A percentile compares a stretch with the other conserved stretches of the same genome.
phyloP scores from a whole-genome alignment of 148 eudicot genomes.

The Rheum nobile region DNA sequence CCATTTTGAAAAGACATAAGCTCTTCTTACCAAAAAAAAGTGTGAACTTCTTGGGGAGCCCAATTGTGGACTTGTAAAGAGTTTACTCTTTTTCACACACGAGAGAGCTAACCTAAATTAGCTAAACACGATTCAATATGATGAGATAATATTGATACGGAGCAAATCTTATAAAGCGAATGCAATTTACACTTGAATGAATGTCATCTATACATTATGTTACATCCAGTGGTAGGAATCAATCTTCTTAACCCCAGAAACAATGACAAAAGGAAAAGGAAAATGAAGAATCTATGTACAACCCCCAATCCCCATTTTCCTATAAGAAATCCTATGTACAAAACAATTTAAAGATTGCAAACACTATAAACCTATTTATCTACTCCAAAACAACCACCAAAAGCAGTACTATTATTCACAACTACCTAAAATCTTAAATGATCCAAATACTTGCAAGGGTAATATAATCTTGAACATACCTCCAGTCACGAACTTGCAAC shows the following conservation, averaged over 20 bases:
- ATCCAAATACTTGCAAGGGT: background rate
- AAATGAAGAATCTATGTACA: background rate
- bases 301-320: background rate
- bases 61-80: too few species aligned
- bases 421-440: background rate
- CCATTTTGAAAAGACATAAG: too few species aligned
- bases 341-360: background rate
- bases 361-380: background rate
- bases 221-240: background rate
- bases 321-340: background rate
- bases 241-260: background rate
- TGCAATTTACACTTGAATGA: background rate
- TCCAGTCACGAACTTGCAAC: background rate
- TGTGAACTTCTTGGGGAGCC: too few species aligned
- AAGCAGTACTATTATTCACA: background rate
- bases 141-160: too few species aligned
- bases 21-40: too few species aligned
- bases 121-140: too few species aligned
- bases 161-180: too few species aligned
- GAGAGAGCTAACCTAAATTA: too few species aligned
- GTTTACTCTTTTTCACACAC: too few species aligned
- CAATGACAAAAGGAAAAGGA: background rate
- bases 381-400: background rate
- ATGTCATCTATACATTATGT: background rate
- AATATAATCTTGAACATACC: background rate